Conservation (phyloP, 148 eudicot genomes). For the Arctostaphylos glauca region DNA sequence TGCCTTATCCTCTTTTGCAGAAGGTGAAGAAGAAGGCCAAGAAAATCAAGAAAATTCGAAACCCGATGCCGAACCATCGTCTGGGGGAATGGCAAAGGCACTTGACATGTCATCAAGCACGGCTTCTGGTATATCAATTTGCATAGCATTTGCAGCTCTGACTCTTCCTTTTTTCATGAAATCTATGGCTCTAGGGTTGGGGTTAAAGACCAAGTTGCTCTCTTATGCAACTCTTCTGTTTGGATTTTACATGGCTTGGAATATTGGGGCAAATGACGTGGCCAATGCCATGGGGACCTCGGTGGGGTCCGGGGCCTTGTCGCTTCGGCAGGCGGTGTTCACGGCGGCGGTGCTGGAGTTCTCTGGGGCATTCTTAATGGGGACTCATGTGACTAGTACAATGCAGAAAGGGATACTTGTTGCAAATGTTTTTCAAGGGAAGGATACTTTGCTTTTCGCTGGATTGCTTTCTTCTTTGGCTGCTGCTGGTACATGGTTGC, state of each 20-base stretch:
- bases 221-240: conserved; percentile 68
- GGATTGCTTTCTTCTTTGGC: conserved; percentile 28
- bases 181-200: conserved; percentile 56
- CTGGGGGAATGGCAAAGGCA: conserved; percentile 76
- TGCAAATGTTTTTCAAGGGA: conserved; percentile 84
- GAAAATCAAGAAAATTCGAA: conserved; percentile 28
- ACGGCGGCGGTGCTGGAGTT: conserved; percentile 87
- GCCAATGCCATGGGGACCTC: conserved; percentile 99
- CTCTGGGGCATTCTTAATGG: conserved; percentile 86
- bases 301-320: conserved; percentile 90
- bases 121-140: conserved; percentile 68
- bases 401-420: conserved; percentile 99
- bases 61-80: conserved; percentile 26
- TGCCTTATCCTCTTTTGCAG: conserved; percentile 49
- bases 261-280: conserved; percentile 94
- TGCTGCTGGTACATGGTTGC: conserved; percentile 94
- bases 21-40: conserved; percentile 37
- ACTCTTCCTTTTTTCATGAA: conserved; percentile 72
- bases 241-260: conserved; percentile 98
- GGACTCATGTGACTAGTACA: conserved; percentile 82
- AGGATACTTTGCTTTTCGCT: conserved; percentile 55
- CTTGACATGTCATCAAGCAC: conserved; percentile 69
- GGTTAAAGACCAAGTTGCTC: conserved; percentile 55
- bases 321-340: conserved; percentile 77
- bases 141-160: conserved; percentile 79